Conservation (phyloP, 352 stramenopile genomes). For the Phytophthora nicotianae region DNA sequence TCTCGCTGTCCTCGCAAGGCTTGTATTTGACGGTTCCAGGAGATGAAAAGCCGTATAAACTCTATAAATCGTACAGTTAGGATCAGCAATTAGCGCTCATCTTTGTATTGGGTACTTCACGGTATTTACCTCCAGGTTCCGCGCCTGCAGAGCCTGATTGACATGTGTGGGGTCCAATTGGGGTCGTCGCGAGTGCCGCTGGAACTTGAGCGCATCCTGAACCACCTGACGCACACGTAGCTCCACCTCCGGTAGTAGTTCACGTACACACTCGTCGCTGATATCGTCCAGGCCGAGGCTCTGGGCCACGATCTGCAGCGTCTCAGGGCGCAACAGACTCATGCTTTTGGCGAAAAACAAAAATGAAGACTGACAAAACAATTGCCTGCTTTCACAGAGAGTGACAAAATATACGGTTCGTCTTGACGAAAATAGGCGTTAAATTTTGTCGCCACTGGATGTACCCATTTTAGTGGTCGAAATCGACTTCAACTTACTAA, state of each 20-base stretch:
- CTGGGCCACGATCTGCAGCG: constrained; percentile 74
- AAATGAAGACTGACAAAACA: constrained; percentile 21
- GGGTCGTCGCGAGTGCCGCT: constrained; percentile 65
- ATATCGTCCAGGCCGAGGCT: constrained; percentile 78
- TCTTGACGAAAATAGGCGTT: constrained; percentile 4
- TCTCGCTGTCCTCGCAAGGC: constrained; percentile 58
- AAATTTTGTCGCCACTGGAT: constrained; percentile 3
- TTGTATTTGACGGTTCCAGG: constrained; percentile 61
- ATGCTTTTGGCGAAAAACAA: constrained; percentile 43
- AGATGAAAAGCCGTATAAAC: constrained; percentile 75
- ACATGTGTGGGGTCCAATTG: constrained; percentile 69
- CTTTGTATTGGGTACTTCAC: background rate
- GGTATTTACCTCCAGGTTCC: constrained; percentile 63
- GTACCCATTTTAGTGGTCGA: background rate
- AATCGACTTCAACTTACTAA: no score
- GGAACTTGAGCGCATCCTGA: constrained; percentile 88
- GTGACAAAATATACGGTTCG: no score
- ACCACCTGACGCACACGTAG: constrained; percentile 82
- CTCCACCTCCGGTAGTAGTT: constrained; percentile 81
- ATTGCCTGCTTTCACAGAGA: no score
- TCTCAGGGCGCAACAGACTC: constrained; percentile 76
- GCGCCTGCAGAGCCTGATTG: constrained; percentile 77
- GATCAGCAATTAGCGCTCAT: background rate
- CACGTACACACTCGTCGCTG: constrained; percentile 61
- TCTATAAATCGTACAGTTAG: constrained; percentile 32